Evolutionary conservation across 495 filamentous ascomycete genomes (phyloP).

Genomic region (Chaetomium fimeti): DNA sequence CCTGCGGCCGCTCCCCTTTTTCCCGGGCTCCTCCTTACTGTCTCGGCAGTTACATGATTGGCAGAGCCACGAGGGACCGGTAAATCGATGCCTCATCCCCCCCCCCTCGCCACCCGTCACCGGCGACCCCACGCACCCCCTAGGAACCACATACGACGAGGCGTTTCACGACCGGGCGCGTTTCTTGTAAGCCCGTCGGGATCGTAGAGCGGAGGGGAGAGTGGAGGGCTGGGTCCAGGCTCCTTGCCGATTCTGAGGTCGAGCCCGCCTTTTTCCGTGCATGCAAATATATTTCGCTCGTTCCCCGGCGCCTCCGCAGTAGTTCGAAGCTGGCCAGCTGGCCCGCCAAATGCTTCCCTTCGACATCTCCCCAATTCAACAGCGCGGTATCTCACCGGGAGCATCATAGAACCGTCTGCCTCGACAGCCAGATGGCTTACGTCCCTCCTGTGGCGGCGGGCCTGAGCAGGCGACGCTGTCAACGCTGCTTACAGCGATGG

Average conservation of each 20-base stretch:
- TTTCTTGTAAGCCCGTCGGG: constrained; percentile 9
- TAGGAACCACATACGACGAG: not conserved
- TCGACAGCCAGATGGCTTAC: constrained; percentile 4
- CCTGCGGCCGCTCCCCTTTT: constrained; percentile 1
- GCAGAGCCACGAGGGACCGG: constrained; percentile 26
- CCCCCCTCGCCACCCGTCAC: constrained; percentile 6
- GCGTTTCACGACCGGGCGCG: constrained; percentile 19
- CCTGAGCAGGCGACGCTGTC: constrained; percentile 27
- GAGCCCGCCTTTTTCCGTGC: constrained; percentile 25
- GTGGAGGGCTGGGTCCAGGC: constrained; percentile 17
- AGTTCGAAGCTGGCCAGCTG: not conserved
- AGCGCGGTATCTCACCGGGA: not conserved
- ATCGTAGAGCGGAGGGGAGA: constrained; percentile 11
- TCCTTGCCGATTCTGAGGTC: constrained; percentile 18
- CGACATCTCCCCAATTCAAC: constrained; percentile 20
- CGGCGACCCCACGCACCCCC: not conserved
- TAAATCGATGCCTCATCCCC: constrained; percentile 19
- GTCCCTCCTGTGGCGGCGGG: not conserved
- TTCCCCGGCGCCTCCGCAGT: constrained; percentile 22
- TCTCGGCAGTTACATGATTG: constrained; percentile 27
- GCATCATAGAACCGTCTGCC: not conserved
- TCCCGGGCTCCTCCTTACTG: constrained; percentile 13
- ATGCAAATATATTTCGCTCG: constrained; percentile 27
- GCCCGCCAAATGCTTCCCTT: constrained; percentile 18
- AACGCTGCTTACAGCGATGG: constrained; percentile 22